These are phyloP conservation scores for Kuraishia piskuri DNA, from an alignment of 805 yeast species.

Conservation along the genomic window DNA sequence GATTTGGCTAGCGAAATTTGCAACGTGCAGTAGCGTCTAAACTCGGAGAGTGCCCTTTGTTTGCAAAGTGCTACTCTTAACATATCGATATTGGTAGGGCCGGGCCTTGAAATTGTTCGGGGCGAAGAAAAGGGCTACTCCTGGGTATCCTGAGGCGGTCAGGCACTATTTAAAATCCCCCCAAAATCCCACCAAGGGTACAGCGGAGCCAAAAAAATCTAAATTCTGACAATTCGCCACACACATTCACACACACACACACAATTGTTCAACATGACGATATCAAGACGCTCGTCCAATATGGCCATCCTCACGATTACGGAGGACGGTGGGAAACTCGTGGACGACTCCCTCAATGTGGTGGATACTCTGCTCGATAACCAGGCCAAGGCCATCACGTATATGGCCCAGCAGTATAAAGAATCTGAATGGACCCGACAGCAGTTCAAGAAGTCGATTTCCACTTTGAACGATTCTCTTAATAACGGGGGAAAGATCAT, in stretches of 20 bases:
- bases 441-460: conserved; percentile 34
- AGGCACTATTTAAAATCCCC: too few species aligned
- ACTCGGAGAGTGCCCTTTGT: too few species aligned
- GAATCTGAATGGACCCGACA: conserved; percentile 34
- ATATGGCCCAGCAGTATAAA: conserved; percentile 36
- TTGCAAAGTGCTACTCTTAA: too few species aligned
- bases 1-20: not conserved
- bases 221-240: not conserved
- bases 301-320: not conserved
- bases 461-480: conserved; percentile 32
- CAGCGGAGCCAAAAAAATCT: too few species aligned
- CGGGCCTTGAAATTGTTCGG: too few species aligned
- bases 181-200: too few species aligned
- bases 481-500: conserved; percentile 59
- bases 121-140: too few species aligned
- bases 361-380: conserved; percentile 31
- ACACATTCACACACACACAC: not conserved
- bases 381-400: conserved; percentile 39
- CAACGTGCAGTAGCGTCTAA: not conserved
- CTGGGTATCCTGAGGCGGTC: too few species aligned
- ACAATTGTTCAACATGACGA: not conserved
- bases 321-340: not conserved
- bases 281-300: not conserved
- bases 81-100: too few species aligned
- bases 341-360: conserved; percentile 7